Evolutionary conservation across 2,329 filamentous ascomycete genomes (phyloP), one percentile per base, ranked within the genome.

Genomic region (Phialophora chinensis): DNA sequence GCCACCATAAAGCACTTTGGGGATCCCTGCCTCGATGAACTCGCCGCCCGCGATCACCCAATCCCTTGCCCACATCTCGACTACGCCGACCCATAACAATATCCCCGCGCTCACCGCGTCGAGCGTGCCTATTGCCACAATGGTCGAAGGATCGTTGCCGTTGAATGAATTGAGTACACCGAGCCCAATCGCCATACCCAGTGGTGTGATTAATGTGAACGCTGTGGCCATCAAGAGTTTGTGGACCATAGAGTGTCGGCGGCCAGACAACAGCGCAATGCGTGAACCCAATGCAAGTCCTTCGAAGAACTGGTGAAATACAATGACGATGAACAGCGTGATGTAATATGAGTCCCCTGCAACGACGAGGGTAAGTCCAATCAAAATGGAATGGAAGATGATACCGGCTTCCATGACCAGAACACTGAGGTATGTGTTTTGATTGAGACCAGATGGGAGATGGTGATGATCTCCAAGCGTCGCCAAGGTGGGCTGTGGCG

Each of bases 161-260:
- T 93, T 93, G 79, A 92, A 93, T 8, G 82, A 76, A 44, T 88
- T 79, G 31, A 93, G 78, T 3, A 91, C 89, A 2, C 89, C 90
- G 38, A 92, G 88, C 0, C 91, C 91, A 66, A 94, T 92, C 0
- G 88, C 90, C 90, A 93, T 93, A 11, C 91, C 91, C 33, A 92
- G 80, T 0, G 91, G 91, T 0, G 91, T 93, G 62, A 91, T 87
- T 29, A 92, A 79, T 0, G 89, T 85, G 72, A 92, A 93, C 0
- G 84, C 82, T 1, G 77, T 71, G 0, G 85, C 90, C 79, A 93
- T 87, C 12, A 86, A 2, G 88, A 77, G 74, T 92, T 79, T 12
- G 74, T 75, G 0, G 92, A 91, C 91, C 92, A 97, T 56, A 77
- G 74, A 5, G 73, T 67, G 1, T 71, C 69, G 6, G 38, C 17